Conservation (phyloP, 176 grass and related monocot species). For the Puya raimondii region DNA sequence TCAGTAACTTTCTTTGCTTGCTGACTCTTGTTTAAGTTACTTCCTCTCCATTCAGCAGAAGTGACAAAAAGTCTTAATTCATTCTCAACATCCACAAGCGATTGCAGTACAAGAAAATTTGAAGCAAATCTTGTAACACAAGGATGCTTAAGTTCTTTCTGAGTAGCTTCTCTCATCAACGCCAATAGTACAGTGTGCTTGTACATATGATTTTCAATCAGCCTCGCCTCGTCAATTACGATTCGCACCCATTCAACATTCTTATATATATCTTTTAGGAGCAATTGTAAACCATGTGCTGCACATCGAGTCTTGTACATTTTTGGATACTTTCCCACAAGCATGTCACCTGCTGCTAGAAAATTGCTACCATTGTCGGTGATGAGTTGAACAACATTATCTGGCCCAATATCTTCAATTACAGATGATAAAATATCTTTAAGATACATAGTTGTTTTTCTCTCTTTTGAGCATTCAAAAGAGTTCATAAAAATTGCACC, state of each 20-base stretch:
- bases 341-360: neutral
- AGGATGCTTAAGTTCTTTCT: too few relatives aligned
- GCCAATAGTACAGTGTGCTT: neutral
- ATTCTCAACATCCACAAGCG: too few relatives aligned
- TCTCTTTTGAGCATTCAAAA: too few relatives aligned
- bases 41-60: neutral
- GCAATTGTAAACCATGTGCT: neutral
- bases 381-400: too few relatives aligned
- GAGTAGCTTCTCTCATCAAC: too few relatives aligned
- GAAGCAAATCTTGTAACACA: too few relatives aligned
- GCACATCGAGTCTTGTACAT: neutral
- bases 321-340: neutral
- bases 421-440: too few relatives aligned
- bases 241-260: neutral
- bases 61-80: neutral
- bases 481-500: too few relatives aligned
- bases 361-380: too few relatives aligned
- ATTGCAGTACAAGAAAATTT: too few relatives aligned
- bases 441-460: too few relatives aligned
- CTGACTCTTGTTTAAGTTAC: neutral
- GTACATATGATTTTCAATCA: neutral
- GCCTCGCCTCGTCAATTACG: neutral
- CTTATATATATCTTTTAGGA: slow-evolving; percentile 2
- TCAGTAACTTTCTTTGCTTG: neutral
- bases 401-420: too few relatives aligned